Base-by-base conservation (phyloP, 2,329 filamentous ascomycete species). In the Bisporella sp. region DNA sequence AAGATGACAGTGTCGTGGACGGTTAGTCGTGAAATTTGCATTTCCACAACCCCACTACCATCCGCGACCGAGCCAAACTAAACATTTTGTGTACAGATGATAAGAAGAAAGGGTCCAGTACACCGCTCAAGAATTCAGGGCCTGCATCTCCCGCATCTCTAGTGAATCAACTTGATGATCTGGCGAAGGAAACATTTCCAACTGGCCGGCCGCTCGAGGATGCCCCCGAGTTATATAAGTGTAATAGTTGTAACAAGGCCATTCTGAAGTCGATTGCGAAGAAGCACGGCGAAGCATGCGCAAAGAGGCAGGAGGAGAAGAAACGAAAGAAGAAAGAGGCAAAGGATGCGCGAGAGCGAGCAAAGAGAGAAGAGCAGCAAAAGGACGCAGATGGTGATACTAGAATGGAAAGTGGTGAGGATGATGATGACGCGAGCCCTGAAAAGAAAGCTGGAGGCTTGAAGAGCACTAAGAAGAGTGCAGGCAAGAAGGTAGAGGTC, bases 211-310 rank as follows among this genome's bases (percentile, higher is more conserved):
- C 90, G 0, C 77, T 95, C 58, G 84, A 90, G 60, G 91, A 96
- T 63, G 76, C 75, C 50, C 79, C 87, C 8, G 89, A 95, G 56
- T 78, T 89, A 7, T 83, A 93, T 46, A 78, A 86, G 58, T 99
- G 92, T 77, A 96, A 93, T 66, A 89, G 95, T 66, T 99, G 92
- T 72, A 96, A 93, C 70, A 91, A 95, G 62, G 87, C 87, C 47
- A 80, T 96, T 9, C 74, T 93, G 11, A 87, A 85, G 61, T 81
- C 81, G 32, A 83, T 82, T 1, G 86, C 88, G 2, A 84, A 85
- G 52, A 79, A 81, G 13, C 92, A 99, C 64, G 89, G 96, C 53
- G 84, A 85, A 37, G 81, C 85, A 43, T 99, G 92, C 62, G 72
- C 96, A 51, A 85, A 84, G 59, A 81, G 90, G 7, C 69, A 69